Evolutionary conservation across 352 stramenopile genomes (phyloP).

Genomic region (Blastocystis sp.): DNA sequence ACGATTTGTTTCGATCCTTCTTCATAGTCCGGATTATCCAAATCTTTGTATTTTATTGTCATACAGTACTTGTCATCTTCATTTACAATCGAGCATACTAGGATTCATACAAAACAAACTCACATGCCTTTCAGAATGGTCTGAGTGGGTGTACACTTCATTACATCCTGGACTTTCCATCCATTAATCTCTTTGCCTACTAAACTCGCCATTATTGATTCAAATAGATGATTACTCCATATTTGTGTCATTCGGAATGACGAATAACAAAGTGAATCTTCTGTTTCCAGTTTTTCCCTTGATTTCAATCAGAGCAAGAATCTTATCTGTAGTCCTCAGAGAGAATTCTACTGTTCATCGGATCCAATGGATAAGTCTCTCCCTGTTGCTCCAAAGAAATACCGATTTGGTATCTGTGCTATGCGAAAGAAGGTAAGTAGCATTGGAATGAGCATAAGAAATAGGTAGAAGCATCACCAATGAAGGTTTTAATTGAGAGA

Average conservation of each 20-base stretch:
- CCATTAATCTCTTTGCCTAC: slow-evolving; percentile 16
- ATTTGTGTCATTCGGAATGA: neutral
- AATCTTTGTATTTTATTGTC: slow-evolving; percentile 50
- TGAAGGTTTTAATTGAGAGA: slow-evolving; percentile 65
- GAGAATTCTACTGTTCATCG: too few species aligned
- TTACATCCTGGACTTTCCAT: neutral
- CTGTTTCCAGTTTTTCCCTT: neutral
- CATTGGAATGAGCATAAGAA: slow-evolving; percentile 92
- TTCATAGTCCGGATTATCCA: slow-evolving; percentile 5
- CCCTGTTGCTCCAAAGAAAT: slow-evolving; percentile 55
- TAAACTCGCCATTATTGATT: slow-evolving; percentile 40
- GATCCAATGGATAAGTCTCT: slow-evolving; percentile 37
- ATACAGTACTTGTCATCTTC: slow-evolving; percentile 50
- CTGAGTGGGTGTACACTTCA: neutral
- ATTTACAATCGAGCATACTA: slow-evolving; percentile 6
- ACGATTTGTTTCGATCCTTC: neutral
- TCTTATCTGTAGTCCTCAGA: neutral
- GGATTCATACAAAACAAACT: neutral
- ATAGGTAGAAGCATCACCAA: slow-evolving; percentile 80
- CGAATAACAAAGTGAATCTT: slow-evolving; percentile 2
- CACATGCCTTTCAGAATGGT: slow-evolving; percentile 14
- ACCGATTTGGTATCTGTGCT: slow-evolving; percentile 84
- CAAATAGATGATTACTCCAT: neutral
- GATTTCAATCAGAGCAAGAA: neutral
- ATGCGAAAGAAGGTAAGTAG: slow-evolving; percentile 96